phyloP scores from a whole-genome alignment of 2,329 filamentous ascomycete genomes.

The Aspergillus sp. region DNA sequence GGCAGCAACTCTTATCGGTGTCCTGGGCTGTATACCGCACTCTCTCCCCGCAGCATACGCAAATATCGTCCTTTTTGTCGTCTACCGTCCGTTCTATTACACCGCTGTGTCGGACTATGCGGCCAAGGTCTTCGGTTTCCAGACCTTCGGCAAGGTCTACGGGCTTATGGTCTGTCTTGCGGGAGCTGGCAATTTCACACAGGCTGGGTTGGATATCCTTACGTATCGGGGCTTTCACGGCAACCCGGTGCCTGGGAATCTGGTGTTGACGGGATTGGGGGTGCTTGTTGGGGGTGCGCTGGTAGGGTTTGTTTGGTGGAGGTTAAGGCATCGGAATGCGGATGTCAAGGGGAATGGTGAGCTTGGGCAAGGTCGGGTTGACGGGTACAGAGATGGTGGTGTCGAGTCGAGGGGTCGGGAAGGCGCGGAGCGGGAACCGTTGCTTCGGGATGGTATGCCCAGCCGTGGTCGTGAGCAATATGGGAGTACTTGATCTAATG shows the following conservation, averaged over 20 bases:
- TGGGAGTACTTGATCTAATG: neutral
- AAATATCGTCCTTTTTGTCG: slow-evolving; percentile 69
- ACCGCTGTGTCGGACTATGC: slow-evolving; percentile 80
- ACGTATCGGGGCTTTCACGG: slow-evolving; percentile 65
- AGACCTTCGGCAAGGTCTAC: slow-evolving; percentile 90
- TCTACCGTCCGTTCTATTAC: slow-evolving; percentile 84
- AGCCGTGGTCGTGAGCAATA: neutral
- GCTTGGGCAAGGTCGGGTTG: no score
- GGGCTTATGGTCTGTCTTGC: slow-evolving; percentile 80
- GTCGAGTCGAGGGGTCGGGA: no score
- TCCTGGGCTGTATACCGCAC: slow-evolving; percentile 65
- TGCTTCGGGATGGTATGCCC: neutral
- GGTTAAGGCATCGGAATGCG: neutral
- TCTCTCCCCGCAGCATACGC: slow-evolving; percentile 62
- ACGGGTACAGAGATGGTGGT: no score
- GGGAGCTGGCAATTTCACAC: slow-evolving; percentile 74
- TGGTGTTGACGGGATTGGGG: slow-evolving; percentile 47
- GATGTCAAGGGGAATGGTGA: neutral
- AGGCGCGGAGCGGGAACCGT: neutral
- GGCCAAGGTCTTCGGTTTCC: slow-evolving; percentile 86
- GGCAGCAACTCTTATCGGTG: slow-evolving; percentile 64
- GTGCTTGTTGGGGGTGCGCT: slow-evolving; percentile 52
- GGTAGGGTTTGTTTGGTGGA: slow-evolving; percentile 56
- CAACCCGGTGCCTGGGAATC: slow-evolving; percentile 69
- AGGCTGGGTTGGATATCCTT: slow-evolving; percentile 69